These are phyloP conservation scores for Chaetomiaceae sp. DNA, from an alignment of 2,329 filamentous ascomycete genomes.

Conservation along the genomic window DNA sequence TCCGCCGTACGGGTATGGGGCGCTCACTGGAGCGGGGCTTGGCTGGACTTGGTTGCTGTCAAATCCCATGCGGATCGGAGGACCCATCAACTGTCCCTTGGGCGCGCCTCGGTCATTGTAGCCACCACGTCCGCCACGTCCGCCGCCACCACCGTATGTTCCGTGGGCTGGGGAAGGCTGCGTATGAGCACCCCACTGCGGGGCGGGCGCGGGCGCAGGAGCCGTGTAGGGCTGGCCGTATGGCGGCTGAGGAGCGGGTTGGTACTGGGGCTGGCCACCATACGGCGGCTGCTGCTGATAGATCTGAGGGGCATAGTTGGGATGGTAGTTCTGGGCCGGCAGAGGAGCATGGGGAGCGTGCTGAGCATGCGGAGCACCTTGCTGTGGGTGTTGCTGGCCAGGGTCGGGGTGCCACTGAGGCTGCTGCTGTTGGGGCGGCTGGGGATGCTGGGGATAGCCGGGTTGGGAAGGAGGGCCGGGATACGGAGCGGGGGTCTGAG, in stretches of 20 bases:
- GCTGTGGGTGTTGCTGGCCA: conserved; percentile 36
- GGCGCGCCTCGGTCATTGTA: conserved; percentile 38
- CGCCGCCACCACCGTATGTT: conserved; percentile 34
- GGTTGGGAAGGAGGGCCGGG: conserved; percentile 31
- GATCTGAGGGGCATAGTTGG: conserved; percentile 53
- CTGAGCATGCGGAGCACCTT: conserved; percentile 42
- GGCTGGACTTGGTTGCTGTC: conserved; percentile 37
- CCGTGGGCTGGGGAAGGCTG: conserved; percentile 30
- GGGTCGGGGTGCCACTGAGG: conserved; percentile 36
- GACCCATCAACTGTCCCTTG: conserved; percentile 44
- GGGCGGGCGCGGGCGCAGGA: conserved; percentile 32
- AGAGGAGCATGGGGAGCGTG: conserved; percentile 46
- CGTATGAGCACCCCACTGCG: conserved; percentile 39
- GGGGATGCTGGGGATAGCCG: conserved; percentile 39
- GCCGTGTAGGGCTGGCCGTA: conserved; percentile 33
- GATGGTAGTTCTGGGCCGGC: conserved; percentile 52
- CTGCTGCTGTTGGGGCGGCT: conserved; percentile 37
- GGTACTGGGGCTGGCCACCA: conserved; percentile 22
- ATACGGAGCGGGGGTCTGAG: conserved; percentile 28
- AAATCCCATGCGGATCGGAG: conserved; percentile 51
- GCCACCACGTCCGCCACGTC: conserved; percentile 37
- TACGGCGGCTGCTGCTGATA: conserved; percentile 39
- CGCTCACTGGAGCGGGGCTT: conserved; percentile 43
- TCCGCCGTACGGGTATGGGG: conserved; percentile 35
- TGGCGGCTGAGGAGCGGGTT: conserved; percentile 26